Evolutionary conservation across 345 rosid genomes (phyloP).

Genomic region (Eucalyptus cloeziana): DNA sequence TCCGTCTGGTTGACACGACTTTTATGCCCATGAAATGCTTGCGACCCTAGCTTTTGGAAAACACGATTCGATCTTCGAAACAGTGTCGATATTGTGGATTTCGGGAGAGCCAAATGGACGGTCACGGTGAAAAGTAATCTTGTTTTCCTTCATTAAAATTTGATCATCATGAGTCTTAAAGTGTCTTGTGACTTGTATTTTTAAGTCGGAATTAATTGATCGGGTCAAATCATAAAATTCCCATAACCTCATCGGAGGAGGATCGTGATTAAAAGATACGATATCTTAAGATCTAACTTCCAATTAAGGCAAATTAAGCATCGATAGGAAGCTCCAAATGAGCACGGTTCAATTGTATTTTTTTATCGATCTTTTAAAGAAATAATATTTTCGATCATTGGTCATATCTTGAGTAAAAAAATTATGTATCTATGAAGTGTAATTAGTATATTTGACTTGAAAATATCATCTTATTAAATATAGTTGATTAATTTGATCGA

Average conservation of each 20-base stretch:
- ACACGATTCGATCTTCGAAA: not conserved
- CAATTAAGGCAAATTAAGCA: not conserved
- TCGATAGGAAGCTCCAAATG: rapidly evolving
- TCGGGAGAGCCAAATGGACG: rapidly evolving
- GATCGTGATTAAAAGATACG: not conserved
- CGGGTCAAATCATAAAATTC: not conserved
- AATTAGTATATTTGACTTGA: not conserved
- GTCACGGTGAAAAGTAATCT: not conserved
- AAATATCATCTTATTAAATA: not conserved
- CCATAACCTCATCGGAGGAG: rapidly evolving
- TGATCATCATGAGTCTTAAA: rapidly evolving
- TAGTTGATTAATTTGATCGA: too few species aligned
- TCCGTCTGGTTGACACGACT: not conserved
- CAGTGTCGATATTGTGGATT: not conserved
- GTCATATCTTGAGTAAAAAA: not conserved
- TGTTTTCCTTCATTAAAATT: not conserved
- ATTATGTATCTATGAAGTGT: not conserved
- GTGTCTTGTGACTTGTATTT: not conserved
- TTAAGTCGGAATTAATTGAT: not conserved
- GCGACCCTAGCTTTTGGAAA: not conserved
- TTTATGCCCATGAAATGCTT: not conserved
- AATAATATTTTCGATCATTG: not conserved
- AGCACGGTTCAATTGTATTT: not conserved
- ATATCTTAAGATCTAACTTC: not conserved
- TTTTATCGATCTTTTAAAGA: not conserved